These are phyloP conservation scores for Trichothecium roseum DNA, from an alignment of 2,329 filamentous ascomycete genomes.

Conservation along the genomic window DNA sequence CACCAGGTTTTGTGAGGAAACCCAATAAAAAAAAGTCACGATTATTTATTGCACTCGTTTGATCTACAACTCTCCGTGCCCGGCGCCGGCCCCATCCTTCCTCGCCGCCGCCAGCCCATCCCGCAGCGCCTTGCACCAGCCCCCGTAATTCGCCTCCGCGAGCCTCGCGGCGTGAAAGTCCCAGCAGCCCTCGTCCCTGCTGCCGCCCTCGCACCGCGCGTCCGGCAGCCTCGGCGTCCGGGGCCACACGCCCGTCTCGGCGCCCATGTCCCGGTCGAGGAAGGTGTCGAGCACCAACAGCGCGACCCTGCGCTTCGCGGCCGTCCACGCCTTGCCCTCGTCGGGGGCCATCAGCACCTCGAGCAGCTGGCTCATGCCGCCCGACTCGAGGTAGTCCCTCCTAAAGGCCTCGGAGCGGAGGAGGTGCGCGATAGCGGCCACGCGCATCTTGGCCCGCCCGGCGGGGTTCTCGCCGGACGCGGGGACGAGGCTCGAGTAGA, in stretches of 20 bases:
- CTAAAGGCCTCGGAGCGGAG: conserved; percentile 43
- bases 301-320: conserved; percentile 42
- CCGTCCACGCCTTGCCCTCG: conserved; percentile 35
- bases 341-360: conserved; percentile 38
- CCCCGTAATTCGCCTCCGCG: conserved; percentile 22
- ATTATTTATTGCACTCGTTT: no score
- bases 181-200: conserved; percentile 44
- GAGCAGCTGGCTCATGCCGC: conserved; percentile 44
- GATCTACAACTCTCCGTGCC: conserved; percentile 24
- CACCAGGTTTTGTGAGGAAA: no score
- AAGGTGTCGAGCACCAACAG: conserved; percentile 55
- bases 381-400: conserved; percentile 40
- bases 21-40: no score
- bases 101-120: conserved; percentile 21
- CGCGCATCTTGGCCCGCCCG: conserved; percentile 6
- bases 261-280: conserved; percentile 55
- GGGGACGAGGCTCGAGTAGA: conserved; percentile 31
- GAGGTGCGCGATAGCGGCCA: conserved; percentile 37
- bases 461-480: conserved; percentile 3
- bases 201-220: conserved; percentile 21
- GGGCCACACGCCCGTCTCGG: conserved; percentile 46
- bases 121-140: conserved; percentile 36
- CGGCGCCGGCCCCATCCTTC: conserved; percentile 14
- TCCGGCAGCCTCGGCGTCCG: conserved; percentile 20
- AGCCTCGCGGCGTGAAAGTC: conserved; percentile 39